Percentiles rank a stretch among this genome's conserved stretches.
Conservation (phyloP, 2,329 filamentous ascomycete genomes). For the Leptographium lundbergii region DNA sequence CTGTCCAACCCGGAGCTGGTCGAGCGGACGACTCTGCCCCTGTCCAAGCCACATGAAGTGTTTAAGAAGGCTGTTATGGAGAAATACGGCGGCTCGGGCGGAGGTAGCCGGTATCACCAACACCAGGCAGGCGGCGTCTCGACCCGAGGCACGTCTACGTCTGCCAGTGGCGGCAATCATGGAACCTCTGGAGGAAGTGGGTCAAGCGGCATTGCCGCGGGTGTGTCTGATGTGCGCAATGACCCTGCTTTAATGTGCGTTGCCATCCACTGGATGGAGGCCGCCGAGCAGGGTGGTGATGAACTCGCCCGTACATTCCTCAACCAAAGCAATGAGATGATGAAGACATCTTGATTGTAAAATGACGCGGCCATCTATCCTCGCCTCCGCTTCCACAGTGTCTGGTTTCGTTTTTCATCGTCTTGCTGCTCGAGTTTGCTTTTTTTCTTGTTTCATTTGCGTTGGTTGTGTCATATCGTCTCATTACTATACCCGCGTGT, state of each 20-base stretch:
- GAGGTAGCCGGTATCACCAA: conserved; percentile 12
- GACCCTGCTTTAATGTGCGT: conserved; percentile 87
- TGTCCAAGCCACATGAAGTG: conserved; percentile 74
- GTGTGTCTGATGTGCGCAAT: conserved; percentile 44
- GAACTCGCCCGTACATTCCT: conserved; percentile 72
- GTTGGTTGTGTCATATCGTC: background rate
- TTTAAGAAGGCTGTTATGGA: conserved; percentile 84
- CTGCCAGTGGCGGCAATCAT: conserved; percentile 11
- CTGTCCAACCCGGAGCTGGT: conserved; percentile 83
- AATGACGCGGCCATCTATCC: background rate
- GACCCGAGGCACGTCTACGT: conserved; percentile 5
- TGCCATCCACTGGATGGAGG: conserved; percentile 94
- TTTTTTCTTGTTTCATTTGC: background rate
- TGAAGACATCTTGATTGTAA: background rate
- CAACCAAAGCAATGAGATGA: conserved; percentile 38
- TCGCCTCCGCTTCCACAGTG: background rate
- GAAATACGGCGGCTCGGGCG: conserved; percentile 29
- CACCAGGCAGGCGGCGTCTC: background rate
- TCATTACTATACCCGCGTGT: conserved; percentile 6
- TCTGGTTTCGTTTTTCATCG: background rate
- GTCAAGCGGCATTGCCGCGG: conserved; percentile 13
- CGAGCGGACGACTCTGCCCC: conserved; percentile 64
- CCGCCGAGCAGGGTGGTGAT: conserved; percentile 76
- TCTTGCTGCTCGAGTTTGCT: background rate
- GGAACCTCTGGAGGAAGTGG: conserved; percentile 8